Evolutionary conservation across 164 flowering plant species (phyloP), one percentile per base, ranked within the genome.

Genomic region (Vitis cinerea): DNA sequence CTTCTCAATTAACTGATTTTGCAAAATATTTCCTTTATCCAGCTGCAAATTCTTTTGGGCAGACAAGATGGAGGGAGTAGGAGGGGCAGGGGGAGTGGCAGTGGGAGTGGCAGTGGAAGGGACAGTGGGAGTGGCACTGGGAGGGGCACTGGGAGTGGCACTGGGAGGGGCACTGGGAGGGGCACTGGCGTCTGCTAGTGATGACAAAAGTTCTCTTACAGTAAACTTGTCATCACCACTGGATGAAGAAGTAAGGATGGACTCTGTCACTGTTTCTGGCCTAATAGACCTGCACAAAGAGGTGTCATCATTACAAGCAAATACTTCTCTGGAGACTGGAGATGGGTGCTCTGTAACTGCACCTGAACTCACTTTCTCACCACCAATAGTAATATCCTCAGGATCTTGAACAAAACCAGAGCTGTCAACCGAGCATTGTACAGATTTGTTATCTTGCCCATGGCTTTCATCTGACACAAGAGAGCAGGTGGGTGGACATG

Each of bases 141-240:
- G 68, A 57, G 72, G 53, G 10, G 66, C 10, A 47, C 14, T 31
- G 4, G 73, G 23, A 66, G 87, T 65, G 12, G 74, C 59, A 30
- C 10, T 48, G 29, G 82, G 67, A 66, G 87, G 65, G 12, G 74
- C 59, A 30, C 10, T 48, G 29, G 82, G 67, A 66, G 87, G 66
- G 12, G 74, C 59, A 30, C 10, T 48, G 57, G 71, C 62, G 10
- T 85, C 94, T 16, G 77, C 66, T 67, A 71, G 74, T 30, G 87
- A 77, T 15, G 90, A 79, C 47, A 82, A 65, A 50, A 86, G 82
- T 77, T 94, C 93, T 71, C 77, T 83, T 8, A 88, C 87, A 15
- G 89, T 89, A 75, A 82, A 86, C 76, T 90, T 87, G 69, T 92
- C 97, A 81, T 90, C 86, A 59, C 86, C 88, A 57, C 63, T 67